Conservation (phyloP, 768 basidiomycete species). For the Agaricus sinodeliciosus region DNA sequence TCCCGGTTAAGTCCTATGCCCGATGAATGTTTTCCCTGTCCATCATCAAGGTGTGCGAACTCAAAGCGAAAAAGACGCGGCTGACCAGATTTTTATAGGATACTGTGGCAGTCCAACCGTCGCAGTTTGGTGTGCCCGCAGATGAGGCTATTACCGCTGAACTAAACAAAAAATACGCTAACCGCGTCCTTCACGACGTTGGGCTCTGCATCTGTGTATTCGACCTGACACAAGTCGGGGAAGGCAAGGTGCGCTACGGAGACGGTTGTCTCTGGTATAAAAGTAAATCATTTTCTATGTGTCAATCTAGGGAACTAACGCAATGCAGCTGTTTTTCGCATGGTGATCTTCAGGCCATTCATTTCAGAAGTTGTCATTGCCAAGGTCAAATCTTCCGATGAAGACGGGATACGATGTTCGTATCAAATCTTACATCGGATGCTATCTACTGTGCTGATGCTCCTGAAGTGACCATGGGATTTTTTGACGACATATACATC, state of each 20-base stretch:
- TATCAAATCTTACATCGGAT: constrained; percentile 7
- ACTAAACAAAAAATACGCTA: constrained; percentile 94
- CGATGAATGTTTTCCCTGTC: constrained; percentile 6
- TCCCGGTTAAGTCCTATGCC: not conserved
- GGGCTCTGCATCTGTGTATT: constrained; percentile 90
- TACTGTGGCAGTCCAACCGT: constrained; percentile 82
- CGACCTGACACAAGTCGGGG: constrained; percentile 79
- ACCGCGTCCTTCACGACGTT: constrained; percentile 83
- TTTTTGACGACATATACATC: constrained; percentile 93
- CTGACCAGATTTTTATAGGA: constrained; percentile 48
- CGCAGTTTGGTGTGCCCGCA: constrained; percentile 73
- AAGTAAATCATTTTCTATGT: constrained; percentile 37
- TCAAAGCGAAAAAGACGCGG: not conserved
- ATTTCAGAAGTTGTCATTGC: constrained; percentile 84
- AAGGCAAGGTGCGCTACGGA: constrained; percentile 91
- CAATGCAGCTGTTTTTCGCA: constrained; percentile 69
- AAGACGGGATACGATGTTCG: constrained; percentile 79
- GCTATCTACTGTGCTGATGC: not conserved
- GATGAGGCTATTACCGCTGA: constrained; percentile 79
- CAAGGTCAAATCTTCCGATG: constrained; percentile 81
- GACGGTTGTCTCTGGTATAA: constrained; percentile 96
- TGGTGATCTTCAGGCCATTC: constrained; percentile 91
- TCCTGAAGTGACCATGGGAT: constrained; percentile 69
- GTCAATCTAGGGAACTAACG: constrained; percentile 1
- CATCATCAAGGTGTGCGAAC: constrained; percentile 6